Evolutionary conservation across 768 basidiomycete genomes (phyloP).

Genomic region (Lentinula detonsa): DNA sequence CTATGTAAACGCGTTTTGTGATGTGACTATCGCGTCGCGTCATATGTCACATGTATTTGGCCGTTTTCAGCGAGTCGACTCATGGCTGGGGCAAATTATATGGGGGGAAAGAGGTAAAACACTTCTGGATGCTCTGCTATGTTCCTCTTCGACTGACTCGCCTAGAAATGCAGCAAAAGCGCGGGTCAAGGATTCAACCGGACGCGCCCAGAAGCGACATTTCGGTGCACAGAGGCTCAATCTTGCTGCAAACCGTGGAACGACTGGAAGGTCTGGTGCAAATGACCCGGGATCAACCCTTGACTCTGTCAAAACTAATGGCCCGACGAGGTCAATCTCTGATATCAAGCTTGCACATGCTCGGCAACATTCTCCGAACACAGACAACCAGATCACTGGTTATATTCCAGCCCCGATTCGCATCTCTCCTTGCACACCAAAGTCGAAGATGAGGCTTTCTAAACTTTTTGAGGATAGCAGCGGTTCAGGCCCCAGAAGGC

Average conservation of each 20-base stretch:
- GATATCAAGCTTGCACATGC: constrained; percentile 19
- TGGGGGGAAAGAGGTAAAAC: constrained; percentile 65
- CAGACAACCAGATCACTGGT: constrained; percentile 7
- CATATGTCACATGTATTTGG: too few relatives aligned
- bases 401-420: constrained; percentile 22
- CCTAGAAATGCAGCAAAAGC: constrained; percentile 53
- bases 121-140: background rate
- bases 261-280: background rate
- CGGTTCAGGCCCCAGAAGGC: constrained; percentile 7
- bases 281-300: background rate
- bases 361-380: constrained; percentile 1
- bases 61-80: background rate
- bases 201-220: constrained; percentile 50
- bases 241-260: constrained; percentile 18
- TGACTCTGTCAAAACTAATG: too few relatives aligned
- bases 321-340: background rate
- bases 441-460: background rate
- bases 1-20: too few relatives aligned
- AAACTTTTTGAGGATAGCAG: background rate
- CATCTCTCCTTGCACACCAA: constrained; percentile 16
- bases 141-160: background rate
- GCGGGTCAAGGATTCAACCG: constrained; percentile 48
- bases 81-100: constrained; percentile 71
- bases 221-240: constrained; percentile 58
- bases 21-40: too few relatives aligned